These are phyloP conservation scores for Phyllosticta citribraziliensis DNA, from an alignment of 2,329 filamentous ascomycete species.

Conservation along the genomic window DNA sequence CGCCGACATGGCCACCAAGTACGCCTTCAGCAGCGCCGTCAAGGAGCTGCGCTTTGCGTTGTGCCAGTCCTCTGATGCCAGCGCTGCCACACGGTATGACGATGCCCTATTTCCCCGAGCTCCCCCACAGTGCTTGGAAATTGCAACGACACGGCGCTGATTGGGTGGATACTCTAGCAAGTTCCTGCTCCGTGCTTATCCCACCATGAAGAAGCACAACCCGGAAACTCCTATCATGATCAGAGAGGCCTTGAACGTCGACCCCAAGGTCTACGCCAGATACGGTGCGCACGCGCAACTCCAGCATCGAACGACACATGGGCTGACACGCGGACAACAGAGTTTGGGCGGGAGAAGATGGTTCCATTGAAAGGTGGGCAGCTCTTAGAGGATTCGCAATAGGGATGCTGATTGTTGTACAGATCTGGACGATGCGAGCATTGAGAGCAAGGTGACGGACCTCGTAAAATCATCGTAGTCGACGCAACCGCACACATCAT, in stretches of 20 bases:
- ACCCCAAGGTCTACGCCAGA: slow-evolving; percentile 82
- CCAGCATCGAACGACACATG: neutral
- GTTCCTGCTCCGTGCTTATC: slow-evolving; percentile 85
- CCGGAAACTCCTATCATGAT: slow-evolving; percentile 88
- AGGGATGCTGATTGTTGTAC: slow-evolving; percentile 11
- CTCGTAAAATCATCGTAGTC: slow-evolving; percentile 42
- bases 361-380: slow-evolving; percentile 48
- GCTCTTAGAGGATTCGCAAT: neutral
- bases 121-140: slow-evolving; percentile 1
- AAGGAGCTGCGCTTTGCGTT: slow-evolving; percentile 97
- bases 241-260: slow-evolving; percentile 76
- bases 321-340: slow-evolving; percentile 27
- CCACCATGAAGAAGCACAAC: slow-evolving; percentile 99
- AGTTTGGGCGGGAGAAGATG: slow-evolving; percentile 59
- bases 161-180: slow-evolving; percentile 45
- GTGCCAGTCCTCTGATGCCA: slow-evolving; percentile 88
- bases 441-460: slow-evolving; percentile 56
- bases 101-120: slow-evolving; percentile 5
- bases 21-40: slow-evolving; percentile 77
- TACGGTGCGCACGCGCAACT: slow-evolving; percentile 56
- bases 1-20: slow-evolving; percentile 73
- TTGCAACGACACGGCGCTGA: slow-evolving; percentile 3
- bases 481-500: neutral
- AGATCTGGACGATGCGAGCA: slow-evolving; percentile 61
- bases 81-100: slow-evolving; percentile 71